Conservation (phyloP, 2,329 filamentous ascomycete genomes). For the Grosmannia clavigera region DNA sequence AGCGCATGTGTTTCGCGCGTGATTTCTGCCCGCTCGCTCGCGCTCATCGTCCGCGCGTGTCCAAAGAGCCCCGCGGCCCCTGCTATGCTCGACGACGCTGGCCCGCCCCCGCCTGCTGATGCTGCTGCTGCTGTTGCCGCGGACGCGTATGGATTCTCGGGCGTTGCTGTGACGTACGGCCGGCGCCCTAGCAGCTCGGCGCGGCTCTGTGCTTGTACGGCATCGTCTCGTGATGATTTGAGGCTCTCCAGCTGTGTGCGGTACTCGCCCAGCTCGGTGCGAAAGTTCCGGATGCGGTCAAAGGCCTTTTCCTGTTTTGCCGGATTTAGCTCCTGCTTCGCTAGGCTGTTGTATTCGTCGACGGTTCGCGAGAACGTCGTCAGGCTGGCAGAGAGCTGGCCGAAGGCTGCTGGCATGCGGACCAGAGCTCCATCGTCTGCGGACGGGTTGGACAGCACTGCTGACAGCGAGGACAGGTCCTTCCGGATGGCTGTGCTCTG, state of each 20-base stretch:
- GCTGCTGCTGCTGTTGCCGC: constrained; percentile 20
- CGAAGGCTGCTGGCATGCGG: constrained; percentile 33
- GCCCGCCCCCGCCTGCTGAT: background rate
- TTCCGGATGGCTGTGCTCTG: constrained; percentile 71
- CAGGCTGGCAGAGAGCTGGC: constrained; percentile 58
- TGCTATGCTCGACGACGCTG: background rate
- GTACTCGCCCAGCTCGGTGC: constrained; percentile 69
- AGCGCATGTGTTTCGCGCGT: constrained; percentile 69
- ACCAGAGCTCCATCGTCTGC: constrained; percentile 18
- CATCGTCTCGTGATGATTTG: constrained; percentile 66
- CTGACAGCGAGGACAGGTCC: constrained; percentile 39
- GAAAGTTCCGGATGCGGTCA: constrained; percentile 77
- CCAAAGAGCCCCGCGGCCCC: constrained; percentile 16
- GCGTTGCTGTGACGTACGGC: constrained; percentile 64
- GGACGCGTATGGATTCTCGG: constrained; percentile 86
- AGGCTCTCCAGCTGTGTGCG: constrained; percentile 64
- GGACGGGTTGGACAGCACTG: constrained; percentile 17
- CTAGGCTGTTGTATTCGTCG: constrained; percentile 79
- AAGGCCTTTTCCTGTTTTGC: constrained; percentile 86
- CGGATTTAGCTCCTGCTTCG: constrained; percentile 77
- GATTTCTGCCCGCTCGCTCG: constrained; percentile 18
- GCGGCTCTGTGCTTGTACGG: constrained; percentile 51
- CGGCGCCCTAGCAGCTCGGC: constrained; percentile 75
- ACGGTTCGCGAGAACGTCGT: constrained; percentile 73
- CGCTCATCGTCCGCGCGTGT: constrained; percentile 30